Base-by-base conservation (phyloP, 306 rosid species). In the Sophora flavescens region DNA sequence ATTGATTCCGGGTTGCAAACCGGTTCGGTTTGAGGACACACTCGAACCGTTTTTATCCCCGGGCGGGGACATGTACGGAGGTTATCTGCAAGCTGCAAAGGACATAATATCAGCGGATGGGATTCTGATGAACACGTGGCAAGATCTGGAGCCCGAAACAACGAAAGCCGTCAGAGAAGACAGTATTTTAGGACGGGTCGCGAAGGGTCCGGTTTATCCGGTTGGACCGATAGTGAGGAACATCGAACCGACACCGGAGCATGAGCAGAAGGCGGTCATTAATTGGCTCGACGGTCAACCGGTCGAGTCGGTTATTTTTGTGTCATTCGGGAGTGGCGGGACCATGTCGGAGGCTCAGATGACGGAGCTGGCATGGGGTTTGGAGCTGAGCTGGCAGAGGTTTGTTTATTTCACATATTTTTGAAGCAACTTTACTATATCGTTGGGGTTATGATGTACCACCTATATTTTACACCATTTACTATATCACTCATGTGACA, bases 261-360 rank as follows among this genome's bases (percentile, higher is more conserved):
- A 53, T 0, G 13, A 6, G 2, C 28, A 28, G 3, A 32, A 39
- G 13, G 15, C 44, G 26, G 58, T 86, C 51, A 57, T 82, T 32
- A 65, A 26, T 0, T 91, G 98, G 93, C 84, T 91, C 1, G 92
- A 91, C 69, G 1, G 62, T 3, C 95, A 89, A 58, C 88, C 87
- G 1, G 33, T 1, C 1, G 85, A 87, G 42, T 91, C 98, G 0
- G 93, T 91, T 32, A 8, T 93, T 0, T 88, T 80, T 10, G 81
- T 93, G 17, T 89, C 90, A 0, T 88, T 93, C 17, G 95, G 98
- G 32, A 93, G 95, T 2, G 96, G 96, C 0, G 98, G 95, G 14
- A 84, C 88, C 0, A 14, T 93, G 52, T 63, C 88, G 0, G 48
- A 4, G 35, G 77, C 56, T 17, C 98, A 93, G 44, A 85, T 80